phyloP scores from a whole-genome alignment of 2,329 filamentous ascomycete species.

The Fusarium floridanum region DNA sequence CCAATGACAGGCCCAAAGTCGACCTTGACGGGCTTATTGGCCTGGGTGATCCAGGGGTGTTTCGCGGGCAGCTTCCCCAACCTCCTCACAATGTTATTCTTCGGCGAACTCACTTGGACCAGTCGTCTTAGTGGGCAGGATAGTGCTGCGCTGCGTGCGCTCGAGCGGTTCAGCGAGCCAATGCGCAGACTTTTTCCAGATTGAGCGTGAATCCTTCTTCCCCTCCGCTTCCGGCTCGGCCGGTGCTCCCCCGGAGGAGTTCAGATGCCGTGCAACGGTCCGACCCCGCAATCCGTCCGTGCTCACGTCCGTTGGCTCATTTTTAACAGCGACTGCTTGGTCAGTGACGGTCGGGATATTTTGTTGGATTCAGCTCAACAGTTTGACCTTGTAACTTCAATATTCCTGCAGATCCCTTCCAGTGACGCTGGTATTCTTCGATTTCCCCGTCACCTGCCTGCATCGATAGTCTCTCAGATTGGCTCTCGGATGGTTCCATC shows the following conservation, averaged over 20 bases:
- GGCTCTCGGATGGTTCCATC: conserved; percentile 19
- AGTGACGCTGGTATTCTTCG: conserved; percentile 17
- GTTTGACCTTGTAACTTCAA: neutral
- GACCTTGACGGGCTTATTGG: conserved; percentile 27
- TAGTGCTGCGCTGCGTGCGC: neutral
- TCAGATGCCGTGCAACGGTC: conserved; percentile 25
- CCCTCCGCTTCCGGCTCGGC: conserved; percentile 13
- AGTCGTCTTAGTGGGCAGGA: neutral
- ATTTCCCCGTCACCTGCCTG: conserved; percentile 13
- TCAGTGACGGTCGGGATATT: neutral
- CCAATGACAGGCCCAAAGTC: conserved; percentile 19
- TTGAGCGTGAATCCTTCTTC: neutral
- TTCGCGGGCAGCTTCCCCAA: neutral
- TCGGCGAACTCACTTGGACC: neutral
- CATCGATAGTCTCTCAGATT: conserved; percentile 16
- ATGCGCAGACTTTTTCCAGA: neutral
- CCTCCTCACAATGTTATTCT: neutral
- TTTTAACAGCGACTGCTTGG: neutral
- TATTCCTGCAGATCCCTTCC: neutral
- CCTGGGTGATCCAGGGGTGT: neutral
- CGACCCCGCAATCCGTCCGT: conserved; percentile 19
- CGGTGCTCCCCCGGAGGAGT: conserved; percentile 4
- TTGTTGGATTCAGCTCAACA: neutral
- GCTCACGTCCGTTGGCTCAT: neutral
- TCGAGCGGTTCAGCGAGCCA: neutral